phyloP scores from a whole-genome alignment of 2,329 filamentous ascomycete species.

The Ophiostoma populinum region DNA sequence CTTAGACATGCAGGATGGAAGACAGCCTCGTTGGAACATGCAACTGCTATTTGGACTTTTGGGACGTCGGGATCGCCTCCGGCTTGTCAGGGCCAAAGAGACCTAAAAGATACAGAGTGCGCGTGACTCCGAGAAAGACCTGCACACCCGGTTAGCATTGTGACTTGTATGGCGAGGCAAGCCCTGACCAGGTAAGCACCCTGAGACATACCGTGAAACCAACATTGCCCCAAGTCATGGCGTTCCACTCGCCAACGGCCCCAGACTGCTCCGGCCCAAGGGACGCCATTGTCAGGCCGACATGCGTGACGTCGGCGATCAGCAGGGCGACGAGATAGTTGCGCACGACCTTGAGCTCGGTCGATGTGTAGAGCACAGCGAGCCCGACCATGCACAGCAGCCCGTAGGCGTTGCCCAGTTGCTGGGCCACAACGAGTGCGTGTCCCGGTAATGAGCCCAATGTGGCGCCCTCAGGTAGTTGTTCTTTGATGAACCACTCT shows the following conservation, averaged over 20 bases:
- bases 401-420: constrained; percentile 54
- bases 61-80: constrained; percentile 2
- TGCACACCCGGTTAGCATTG: constrained; percentile 17
- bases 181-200: too few species aligned
- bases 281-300: constrained; percentile 40
- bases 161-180: too few species aligned
- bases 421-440: constrained; percentile 40
- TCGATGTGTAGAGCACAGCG: constrained; percentile 44
- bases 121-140: constrained; percentile 36
- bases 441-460: constrained; percentile 21
- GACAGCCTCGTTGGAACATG: too few species aligned
- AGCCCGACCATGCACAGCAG: constrained; percentile 47
- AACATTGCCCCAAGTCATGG: constrained; percentile 58
- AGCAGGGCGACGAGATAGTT: constrained; percentile 50
- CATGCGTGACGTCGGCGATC: constrained; percentile 49
- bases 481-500: constrained; percentile 45
- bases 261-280: constrained; percentile 38
- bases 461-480: constrained; percentile 26
- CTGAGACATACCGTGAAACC: constrained; percentile 33
- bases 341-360: constrained; percentile 46
- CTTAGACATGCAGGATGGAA: too few species aligned
- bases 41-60: constrained; percentile 13
- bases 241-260: constrained; percentile 44
- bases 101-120: constrained; percentile 40
- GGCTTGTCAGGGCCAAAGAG: constrained; percentile 34